A percentile compares a stretch with the other conserved stretches of the same genome.
phyloP scores from a whole-genome alignment of 1,284 basidiomycete species.

The Boletus semigastroideus region DNA sequence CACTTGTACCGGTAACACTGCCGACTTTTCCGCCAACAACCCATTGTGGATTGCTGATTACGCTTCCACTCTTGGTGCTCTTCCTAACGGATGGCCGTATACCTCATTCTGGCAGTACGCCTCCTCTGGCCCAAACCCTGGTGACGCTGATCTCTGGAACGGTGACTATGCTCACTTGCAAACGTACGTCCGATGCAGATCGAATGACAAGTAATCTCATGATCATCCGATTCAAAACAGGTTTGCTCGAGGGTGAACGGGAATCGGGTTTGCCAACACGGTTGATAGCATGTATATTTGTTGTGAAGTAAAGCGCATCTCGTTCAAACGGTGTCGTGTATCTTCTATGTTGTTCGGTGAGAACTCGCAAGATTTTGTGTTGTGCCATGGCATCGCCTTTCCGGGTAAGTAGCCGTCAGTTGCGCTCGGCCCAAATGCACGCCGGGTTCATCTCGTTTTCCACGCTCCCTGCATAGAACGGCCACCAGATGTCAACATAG shows the following conservation, averaged over 20 bases:
- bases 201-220: neutral
- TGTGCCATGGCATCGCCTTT: no score
- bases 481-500: no score
- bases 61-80: constrained; percentile 46
- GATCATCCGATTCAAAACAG: constrained; percentile 3
- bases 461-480: no score
- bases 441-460: no score
- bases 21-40: constrained; percentile 47
- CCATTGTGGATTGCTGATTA: constrained; percentile 63
- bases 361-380: no score
- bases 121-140: constrained; percentile 50
- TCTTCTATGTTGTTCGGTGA: no score
- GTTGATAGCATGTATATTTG: no score
- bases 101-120: constrained; percentile 67
- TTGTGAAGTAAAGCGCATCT: no score
- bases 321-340: no score
- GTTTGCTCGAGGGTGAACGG: constrained; percentile 21
- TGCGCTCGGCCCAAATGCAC: no score
- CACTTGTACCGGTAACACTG: constrained; percentile 61
- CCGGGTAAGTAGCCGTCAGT: no score
- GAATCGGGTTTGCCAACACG: neutral
- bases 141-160: constrained; percentile 58
- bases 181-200: constrained; percentile 20
- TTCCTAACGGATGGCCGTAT: constrained; percentile 58
- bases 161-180: constrained; percentile 40